A percentile compares a stretch with the other conserved stretches of the same genome.
phyloP scores from a whole-genome alignment of 768 basidiomycete species.

The Trametes gibbosa region DNA sequence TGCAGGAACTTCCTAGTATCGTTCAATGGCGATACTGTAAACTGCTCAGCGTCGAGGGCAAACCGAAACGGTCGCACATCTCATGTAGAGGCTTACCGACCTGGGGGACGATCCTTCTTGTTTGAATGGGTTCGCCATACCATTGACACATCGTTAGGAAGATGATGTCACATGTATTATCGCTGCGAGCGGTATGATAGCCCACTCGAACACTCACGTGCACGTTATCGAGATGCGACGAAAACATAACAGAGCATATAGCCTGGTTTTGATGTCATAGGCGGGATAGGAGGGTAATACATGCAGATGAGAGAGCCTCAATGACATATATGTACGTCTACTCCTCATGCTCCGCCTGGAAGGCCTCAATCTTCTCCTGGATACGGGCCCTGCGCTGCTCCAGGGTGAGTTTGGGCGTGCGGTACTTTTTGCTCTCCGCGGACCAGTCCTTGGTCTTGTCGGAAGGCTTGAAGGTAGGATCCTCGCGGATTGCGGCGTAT shows the following conservation, averaged over 20 bases:
- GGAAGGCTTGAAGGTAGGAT: slow-evolving; percentile 85
- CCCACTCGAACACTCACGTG: too few relatives aligned
- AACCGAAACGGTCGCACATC: slow-evolving; percentile 19
- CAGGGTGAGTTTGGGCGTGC: slow-evolving; percentile 62
- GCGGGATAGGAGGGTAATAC: slow-evolving; percentile 7
- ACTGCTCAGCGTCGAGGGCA: slow-evolving; percentile 51
- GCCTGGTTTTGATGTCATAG: slow-evolving; percentile 22
- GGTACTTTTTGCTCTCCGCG: slow-evolving; percentile 74
- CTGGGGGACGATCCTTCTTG: slow-evolving; percentile 35
- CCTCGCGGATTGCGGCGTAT: slow-evolving; percentile 93
- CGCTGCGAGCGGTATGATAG: neutral
- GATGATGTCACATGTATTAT: neutral
- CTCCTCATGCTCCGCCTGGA: slow-evolving; percentile 74
- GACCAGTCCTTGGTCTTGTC: slow-evolving; percentile 94
- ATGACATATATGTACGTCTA: slow-evolving; percentile 35
- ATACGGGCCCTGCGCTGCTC: slow-evolving; percentile 80
- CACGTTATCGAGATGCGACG: neutral
- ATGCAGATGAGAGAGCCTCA: slow-evolving; percentile 13
- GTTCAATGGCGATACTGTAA: slow-evolving; percentile 48
- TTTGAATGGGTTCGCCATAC: slow-evolving; percentile 54
- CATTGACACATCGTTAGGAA: slow-evolving; percentile 33
- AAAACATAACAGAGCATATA: slow-evolving; percentile 20
- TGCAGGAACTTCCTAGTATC: slow-evolving; percentile 62
- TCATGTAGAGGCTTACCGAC: slow-evolving; percentile 40
- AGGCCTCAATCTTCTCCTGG: slow-evolving; percentile 85